Evolutionary conservation across 1,284 basidiomycete species (phyloP).

Genomic region (Trametes hirsuta): DNA sequence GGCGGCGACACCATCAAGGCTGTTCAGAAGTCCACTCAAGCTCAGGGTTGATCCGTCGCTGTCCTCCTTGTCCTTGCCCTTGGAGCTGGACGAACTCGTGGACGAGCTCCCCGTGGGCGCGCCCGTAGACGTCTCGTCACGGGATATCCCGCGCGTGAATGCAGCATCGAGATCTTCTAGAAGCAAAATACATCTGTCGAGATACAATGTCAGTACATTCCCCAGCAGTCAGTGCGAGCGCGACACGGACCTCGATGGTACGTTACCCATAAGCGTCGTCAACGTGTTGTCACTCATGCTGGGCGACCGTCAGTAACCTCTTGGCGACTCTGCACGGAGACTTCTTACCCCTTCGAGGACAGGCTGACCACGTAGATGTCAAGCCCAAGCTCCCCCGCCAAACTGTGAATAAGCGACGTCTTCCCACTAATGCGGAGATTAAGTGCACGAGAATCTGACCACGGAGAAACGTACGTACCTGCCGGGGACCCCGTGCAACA

Average conservation of each 20-base stretch:
- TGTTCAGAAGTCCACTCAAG: slow-evolving; percentile 81
- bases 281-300: slow-evolving; percentile 89
- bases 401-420: slow-evolving; percentile 81
- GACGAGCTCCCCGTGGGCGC: slow-evolving; percentile 53
- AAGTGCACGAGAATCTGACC: slow-evolving; percentile 20
- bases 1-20: slow-evolving; percentile 85
- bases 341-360: slow-evolving; percentile 75
- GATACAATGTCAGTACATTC: slow-evolving; percentile 20
- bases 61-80: slow-evolving; percentile 44
- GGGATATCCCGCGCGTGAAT: slow-evolving; percentile 81
- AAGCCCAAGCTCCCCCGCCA: slow-evolving; percentile 84
- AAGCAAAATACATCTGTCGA: slow-evolving; percentile 77
- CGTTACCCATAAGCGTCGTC: slow-evolving; percentile 80
- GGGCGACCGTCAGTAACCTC: slow-evolving; percentile 15
- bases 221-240: slow-evolving; percentile 13
- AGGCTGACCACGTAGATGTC: slow-evolving; percentile 89
- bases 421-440: slow-evolving; percentile 60
- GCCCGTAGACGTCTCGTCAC: slow-evolving; percentile 77
- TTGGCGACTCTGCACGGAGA: not conserved
- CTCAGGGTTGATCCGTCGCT: slow-evolving; percentile 79
- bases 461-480: slow-evolving; percentile 51
- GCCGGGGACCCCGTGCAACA: slow-evolving; percentile 82
- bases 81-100: slow-evolving; percentile 42
- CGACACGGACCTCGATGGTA: slow-evolving; percentile 69
- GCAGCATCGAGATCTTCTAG: slow-evolving; percentile 88